phyloP scores from a whole-genome alignment of 2,329 filamentous ascomycete genomes.

The Colletotrichum echinochloae region DNA sequence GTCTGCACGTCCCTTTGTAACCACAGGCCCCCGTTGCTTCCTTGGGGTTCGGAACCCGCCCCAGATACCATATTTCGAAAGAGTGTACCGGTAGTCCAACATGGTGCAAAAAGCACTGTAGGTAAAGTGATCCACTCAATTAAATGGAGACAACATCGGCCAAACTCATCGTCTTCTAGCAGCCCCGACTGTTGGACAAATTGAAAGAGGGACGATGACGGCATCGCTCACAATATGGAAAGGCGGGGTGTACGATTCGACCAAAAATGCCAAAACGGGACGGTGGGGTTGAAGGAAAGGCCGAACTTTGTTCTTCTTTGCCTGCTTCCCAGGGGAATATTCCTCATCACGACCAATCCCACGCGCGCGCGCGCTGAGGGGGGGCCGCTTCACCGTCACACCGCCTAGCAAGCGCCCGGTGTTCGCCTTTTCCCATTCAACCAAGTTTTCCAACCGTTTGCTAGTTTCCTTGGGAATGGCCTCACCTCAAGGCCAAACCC shows the following conservation, averaged over 20 bases:
- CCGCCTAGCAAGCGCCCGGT: slow-evolving; percentile 31
- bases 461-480: slow-evolving; percentile 27
- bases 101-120: slow-evolving; percentile 15
- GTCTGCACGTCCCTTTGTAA: slow-evolving; percentile 21
- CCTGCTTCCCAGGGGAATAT: slow-evolving; percentile 9
- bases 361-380: slow-evolving; percentile 10
- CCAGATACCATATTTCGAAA: slow-evolving; percentile 14
- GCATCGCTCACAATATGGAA: slow-evolving; percentile 20
- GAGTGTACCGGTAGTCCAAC: neutral
- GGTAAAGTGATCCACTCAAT: slow-evolving; percentile 13
- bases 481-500: slow-evolving; percentile 16
- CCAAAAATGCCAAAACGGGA: slow-evolving; percentile 17
- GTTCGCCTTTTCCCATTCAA: neutral
- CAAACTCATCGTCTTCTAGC: slow-evolving; percentile 31
- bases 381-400: slow-evolving; percentile 20
- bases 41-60: slow-evolving; percentile 5
- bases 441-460: neutral
- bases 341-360: slow-evolving; percentile 18
- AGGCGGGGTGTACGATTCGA: slow-evolving; percentile 34
- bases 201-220: slow-evolving; percentile 29
- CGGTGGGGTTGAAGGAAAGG: neutral
- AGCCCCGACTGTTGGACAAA: slow-evolving; percentile 11
- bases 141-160: slow-evolving; percentile 24
- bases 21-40: slow-evolving; percentile 1
- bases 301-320: neutral